Evolutionary conservation across 2,329 filamentous ascomycete genomes (phyloP).

Genomic region (Tothia fuscella): DNA sequence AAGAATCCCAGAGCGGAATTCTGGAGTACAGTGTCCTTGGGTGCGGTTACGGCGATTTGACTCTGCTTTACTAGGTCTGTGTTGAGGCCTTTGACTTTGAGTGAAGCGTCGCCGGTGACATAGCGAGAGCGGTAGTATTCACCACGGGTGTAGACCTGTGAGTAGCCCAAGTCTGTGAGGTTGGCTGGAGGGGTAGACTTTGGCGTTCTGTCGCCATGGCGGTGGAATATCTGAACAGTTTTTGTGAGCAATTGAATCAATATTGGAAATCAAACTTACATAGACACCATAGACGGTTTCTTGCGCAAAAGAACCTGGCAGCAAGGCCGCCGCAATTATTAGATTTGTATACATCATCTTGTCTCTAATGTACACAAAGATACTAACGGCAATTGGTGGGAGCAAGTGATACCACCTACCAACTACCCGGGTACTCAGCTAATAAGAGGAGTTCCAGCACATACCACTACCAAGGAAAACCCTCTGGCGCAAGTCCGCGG

Average conservation of each 20-base stretch:
- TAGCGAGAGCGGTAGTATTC: slow-evolving; percentile 68
- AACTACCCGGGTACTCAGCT: too few relatives aligned
- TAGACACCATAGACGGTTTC: slow-evolving; percentile 9
- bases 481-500: too few relatives aligned
- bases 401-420: too few relatives aligned
- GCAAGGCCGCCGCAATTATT: slow-evolving; percentile 26
- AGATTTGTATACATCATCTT: neutral
- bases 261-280: neutral
- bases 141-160: slow-evolving; percentile 61
- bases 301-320: slow-evolving; percentile 23
- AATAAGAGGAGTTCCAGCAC: too few relatives aligned
- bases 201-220: slow-evolving; percentile 78
- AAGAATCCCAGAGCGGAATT: slow-evolving; percentile 70
- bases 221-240: slow-evolving; percentile 75
- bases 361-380: too few relatives aligned
- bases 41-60: slow-evolving; percentile 62
- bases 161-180: slow-evolving; percentile 69
- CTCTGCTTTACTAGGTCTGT: slow-evolving; percentile 51
- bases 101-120: slow-evolving; percentile 46
- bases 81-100: slow-evolving; percentile 55
- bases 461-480: too few relatives aligned
- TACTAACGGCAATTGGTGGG: too few relatives aligned
- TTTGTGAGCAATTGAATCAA: neutral
- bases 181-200: slow-evolving; percentile 61
- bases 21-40: slow-evolving; percentile 65